phyloP scores from a whole-genome alignment of 2,329 filamentous ascomycete species.

The Aspergillus transmontanensis region DNA sequence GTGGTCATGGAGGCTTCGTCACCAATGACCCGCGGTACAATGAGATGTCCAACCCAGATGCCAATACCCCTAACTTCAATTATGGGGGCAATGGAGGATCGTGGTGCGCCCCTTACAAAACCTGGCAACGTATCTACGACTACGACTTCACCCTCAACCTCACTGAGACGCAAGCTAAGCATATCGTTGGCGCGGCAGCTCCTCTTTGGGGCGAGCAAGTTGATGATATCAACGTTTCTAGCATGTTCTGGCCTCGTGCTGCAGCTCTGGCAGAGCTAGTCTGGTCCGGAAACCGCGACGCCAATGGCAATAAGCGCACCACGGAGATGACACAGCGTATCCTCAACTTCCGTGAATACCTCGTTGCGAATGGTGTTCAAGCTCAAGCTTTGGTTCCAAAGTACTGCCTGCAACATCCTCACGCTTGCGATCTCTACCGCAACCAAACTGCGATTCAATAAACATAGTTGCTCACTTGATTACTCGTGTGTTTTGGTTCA shows the following conservation, averaged over 20 bases:
- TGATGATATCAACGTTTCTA: constrained; percentile 54
- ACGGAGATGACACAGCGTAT: constrained; percentile 58
- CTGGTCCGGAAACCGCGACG: constrained; percentile 59
- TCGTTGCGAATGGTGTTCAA: constrained; percentile 56
- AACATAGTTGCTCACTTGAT: neutral
- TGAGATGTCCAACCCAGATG: constrained; percentile 54
- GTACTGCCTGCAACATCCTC: constrained; percentile 61
- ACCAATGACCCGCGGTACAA: constrained; percentile 61
- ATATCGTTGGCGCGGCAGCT: constrained; percentile 55
- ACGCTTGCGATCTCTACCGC: constrained; percentile 58
- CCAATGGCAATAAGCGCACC: constrained; percentile 53
- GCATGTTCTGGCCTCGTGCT: constrained; percentile 59
- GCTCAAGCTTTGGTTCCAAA: constrained; percentile 58
- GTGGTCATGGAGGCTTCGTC: constrained; percentile 57
- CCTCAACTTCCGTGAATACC: constrained; percentile 62
- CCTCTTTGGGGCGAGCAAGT: constrained; percentile 60
- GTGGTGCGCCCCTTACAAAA: constrained; percentile 64
- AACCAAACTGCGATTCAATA: constrained; percentile 48
- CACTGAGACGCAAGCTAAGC: constrained; percentile 49
- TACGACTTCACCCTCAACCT: constrained; percentile 58
- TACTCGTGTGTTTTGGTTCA: neutral
- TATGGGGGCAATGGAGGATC: constrained; percentile 56
- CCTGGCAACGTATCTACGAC: constrained; percentile 63
- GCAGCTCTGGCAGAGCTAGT: constrained; percentile 59
- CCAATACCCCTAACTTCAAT: constrained; percentile 53